Percentiles rank a stretch among this genome's conserved stretches.
Evolutionary conservation across 441 rosid species (phyloP).

Genomic region (Breynia disticha): DNA sequence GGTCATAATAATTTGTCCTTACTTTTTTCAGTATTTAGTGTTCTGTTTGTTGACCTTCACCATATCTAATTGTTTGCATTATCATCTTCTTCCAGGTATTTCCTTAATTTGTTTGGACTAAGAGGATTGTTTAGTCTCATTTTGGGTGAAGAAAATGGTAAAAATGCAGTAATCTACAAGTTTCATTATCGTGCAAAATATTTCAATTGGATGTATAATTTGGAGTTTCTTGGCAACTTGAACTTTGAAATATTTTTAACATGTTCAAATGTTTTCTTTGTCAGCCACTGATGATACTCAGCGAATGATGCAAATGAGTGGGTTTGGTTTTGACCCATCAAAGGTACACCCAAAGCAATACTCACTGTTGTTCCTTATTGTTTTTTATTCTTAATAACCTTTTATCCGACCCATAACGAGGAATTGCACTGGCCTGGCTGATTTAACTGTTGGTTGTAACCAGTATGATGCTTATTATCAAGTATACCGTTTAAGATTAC

Average conservation of each 20-base stretch:
- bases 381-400: no score
- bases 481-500: no score
- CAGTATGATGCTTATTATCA: no score
- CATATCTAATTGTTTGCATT: slow-evolving; percentile 9
- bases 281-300: slow-evolving; percentile 91
- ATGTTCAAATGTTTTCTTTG: slow-evolving; percentile 9
- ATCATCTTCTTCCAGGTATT: slow-evolving; percentile 53
- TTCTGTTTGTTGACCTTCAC: no score
- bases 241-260: neutral
- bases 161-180: slow-evolving; percentile 12
- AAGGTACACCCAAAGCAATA: slow-evolving; percentile 40
- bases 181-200: slow-evolving; percentile 3
- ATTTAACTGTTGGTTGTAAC: no score
- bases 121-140: slow-evolving; percentile 95
- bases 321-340: slow-evolving; percentile 82
- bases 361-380: neutral
- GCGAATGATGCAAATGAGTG: slow-evolving; percentile 99
- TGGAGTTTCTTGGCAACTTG: neutral
- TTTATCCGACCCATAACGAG: no score
- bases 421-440: no score
- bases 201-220: neutral
- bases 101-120: slow-evolving; percentile 91
- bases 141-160: slow-evolving; percentile 98
- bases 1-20: slow-evolving; percentile 10
- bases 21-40: slow-evolving; percentile 5